These are phyloP conservation scores for Starmerella stellata DNA, from an alignment of 805 yeast genomes.

Conservation along the genomic window DNA sequence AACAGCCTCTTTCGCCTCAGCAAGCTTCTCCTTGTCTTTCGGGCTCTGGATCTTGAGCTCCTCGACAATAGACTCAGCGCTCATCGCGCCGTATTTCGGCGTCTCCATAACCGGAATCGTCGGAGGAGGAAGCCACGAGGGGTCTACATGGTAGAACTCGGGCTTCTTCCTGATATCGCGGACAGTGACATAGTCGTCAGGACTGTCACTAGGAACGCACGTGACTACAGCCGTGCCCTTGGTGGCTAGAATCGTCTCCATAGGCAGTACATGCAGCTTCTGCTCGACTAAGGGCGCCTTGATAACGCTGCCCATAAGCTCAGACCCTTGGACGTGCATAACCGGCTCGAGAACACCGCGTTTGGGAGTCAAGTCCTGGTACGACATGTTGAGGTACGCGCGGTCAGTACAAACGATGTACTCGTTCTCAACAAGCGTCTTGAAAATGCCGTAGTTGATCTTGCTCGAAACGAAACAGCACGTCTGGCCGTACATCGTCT, in stretches of 20 bases:
- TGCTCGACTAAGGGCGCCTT: conserved; percentile 63
- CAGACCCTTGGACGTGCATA: conserved; percentile 45
- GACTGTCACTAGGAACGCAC: conserved; percentile 97
- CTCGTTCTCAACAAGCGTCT: conserved; percentile 54
- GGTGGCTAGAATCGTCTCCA: conserved; percentile 87
- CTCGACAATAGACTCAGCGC: conserved; percentile 71
- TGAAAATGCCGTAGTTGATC: conserved; percentile 77
- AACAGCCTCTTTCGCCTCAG: conserved; percentile 82
- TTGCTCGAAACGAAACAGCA: conserved; percentile 96
- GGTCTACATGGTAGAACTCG: conserved; percentile 68
- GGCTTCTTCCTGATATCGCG: conserved; percentile 74
- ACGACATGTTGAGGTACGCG: conserved; percentile 93
- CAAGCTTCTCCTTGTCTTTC: conserved; percentile 70
- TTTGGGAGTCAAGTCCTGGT: conserved; percentile 75
- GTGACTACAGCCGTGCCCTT: conserved; percentile 99
- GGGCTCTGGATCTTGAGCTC: conserved; percentile 87
- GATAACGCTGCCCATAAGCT: conserved; percentile 71
- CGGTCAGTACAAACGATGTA: conserved; percentile 78
- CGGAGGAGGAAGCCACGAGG: conserved; percentile 54
- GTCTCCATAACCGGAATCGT: conserved; percentile 45
- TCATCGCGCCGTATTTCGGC: conserved; percentile 68
- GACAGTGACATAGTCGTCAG: conserved; percentile 85
- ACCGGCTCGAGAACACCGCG: conserved; percentile 61
- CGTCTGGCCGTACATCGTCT: conserved; percentile 97
- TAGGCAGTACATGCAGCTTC: conserved; percentile 72